A percentile compares a stretch with the other conserved stretches of the same genome.
Conservation (phyloP, 2,329 filamentous ascomycete genomes). For the Talaromyces atroroseus region DNA sequence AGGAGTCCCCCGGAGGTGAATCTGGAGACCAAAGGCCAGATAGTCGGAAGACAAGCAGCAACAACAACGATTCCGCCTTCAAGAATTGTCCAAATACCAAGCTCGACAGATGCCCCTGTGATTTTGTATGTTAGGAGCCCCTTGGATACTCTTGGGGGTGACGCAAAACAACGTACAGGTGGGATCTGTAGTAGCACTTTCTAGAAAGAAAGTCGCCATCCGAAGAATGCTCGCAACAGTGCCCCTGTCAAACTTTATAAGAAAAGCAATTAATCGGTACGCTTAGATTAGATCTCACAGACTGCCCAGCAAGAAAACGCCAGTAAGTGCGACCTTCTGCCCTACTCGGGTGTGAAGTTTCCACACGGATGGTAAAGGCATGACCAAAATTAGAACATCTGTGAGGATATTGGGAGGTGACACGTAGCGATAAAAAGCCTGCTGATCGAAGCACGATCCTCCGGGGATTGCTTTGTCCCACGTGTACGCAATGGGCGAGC, state of each 20-base stretch:
- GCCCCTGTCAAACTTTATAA: not conserved
- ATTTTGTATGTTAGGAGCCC: not conserved
- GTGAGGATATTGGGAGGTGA: not conserved
- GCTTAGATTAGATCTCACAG: not conserved
- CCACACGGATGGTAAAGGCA: not conserved
- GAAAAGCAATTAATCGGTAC: not conserved
- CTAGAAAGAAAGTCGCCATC: not conserved
- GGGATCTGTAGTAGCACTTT: not conserved
- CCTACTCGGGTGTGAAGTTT: not conserved
- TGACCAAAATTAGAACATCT: not conserved
- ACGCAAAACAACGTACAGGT: not conserved
- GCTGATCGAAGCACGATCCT: constrained; percentile 18
- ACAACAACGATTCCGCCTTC: not conserved
- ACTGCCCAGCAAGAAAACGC: not conserved
- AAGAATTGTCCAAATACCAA: not conserved
- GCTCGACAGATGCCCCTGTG: not conserved
- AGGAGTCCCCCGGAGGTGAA: not conserved
- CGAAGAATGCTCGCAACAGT: not conserved
- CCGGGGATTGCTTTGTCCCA: constrained; percentile 16
- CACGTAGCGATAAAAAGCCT: constrained; percentile 15
- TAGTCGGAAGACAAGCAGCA: not conserved
- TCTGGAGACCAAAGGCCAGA: not conserved
- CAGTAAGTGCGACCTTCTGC: not conserved
- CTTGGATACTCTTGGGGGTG: too few species aligned
- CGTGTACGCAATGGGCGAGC: constrained; percentile 17